These are phyloP conservation scores for Bauhinia variegata DNA, from an alignment of 306 rosid genomes.

Conservation along the genomic window DNA sequence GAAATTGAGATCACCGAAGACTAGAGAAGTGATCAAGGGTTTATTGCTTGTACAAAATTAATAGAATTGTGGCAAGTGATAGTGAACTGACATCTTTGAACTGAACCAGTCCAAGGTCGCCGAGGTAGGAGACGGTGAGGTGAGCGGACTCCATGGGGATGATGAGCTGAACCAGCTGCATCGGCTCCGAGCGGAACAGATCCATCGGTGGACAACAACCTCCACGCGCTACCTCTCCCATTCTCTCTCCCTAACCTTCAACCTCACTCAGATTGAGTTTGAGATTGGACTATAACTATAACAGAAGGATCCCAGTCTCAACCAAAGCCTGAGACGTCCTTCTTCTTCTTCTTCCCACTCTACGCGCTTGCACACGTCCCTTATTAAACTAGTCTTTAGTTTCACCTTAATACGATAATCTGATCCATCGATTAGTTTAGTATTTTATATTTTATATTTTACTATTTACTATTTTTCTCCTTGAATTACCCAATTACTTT, in stretches of 20 bases:
- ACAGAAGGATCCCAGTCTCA: slow-evolving; percentile 42
- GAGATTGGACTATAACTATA: background rate
- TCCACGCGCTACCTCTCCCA: slow-evolving; percentile 62
- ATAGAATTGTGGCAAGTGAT: background rate
- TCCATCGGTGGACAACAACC: slow-evolving; percentile 96
- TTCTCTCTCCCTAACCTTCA: slow-evolving; percentile 37
- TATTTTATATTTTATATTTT: no score
- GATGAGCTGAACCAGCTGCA: slow-evolving; percentile 98
- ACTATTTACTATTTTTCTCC: no score
- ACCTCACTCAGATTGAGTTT: background rate
- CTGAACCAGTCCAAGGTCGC: slow-evolving; percentile 93
- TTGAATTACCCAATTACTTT: no score
- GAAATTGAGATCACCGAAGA: background rate
- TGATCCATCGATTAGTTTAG: no score
- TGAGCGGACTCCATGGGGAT: slow-evolving; percentile 96
- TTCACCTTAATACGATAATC: background rate
- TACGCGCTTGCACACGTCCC: slow-evolving; percentile 17
- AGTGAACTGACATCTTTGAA: slow-evolving; percentile 72
- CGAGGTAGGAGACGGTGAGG: slow-evolving; percentile 83
- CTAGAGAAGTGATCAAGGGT: slow-evolving; percentile 32
- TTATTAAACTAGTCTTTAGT: background rate
- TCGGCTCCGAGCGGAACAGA: slow-evolving; percentile 97
- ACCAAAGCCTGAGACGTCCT: slow-evolving; percentile 25
- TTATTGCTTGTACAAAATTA: slow-evolving; percentile 14
- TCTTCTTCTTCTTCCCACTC: slow-evolving; percentile 32